These are phyloP conservation scores for Tricholoma matsutake DNA, from an alignment of 768 basidiomycete genomes.

Conservation along the genomic window DNA sequence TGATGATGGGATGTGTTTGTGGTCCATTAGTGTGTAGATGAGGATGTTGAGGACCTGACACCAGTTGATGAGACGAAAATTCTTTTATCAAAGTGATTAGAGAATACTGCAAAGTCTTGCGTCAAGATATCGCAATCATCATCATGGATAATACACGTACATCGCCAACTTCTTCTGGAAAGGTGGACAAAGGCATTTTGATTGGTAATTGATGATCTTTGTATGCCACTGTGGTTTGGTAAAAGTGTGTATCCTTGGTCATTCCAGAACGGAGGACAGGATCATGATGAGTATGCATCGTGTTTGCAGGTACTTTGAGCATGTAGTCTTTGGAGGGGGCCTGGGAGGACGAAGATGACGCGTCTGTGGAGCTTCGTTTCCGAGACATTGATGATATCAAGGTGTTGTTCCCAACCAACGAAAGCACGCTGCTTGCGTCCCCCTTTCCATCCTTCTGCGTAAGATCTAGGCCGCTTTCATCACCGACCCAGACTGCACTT, in stretches of 20 bases:
- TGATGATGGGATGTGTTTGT: slow-evolving; percentile 89
- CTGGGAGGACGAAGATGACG: slow-evolving; percentile 70
- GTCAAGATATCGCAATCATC: not conserved
- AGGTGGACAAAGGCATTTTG: slow-evolving; percentile 84
- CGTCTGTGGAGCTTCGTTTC: slow-evolving; percentile 66
- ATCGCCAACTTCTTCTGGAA: slow-evolving; percentile 95
- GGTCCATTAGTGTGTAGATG: slow-evolving; percentile 92
- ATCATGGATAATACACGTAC: slow-evolving; percentile 41
- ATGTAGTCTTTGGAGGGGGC: slow-evolving; percentile 40
- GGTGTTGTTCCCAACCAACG: slow-evolving; percentile 38
- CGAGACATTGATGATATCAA: slow-evolving; percentile 40
- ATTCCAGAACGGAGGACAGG: slow-evolving; percentile 44
- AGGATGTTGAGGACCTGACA: slow-evolving; percentile 79
- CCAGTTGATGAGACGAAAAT: slow-evolving; percentile 57
- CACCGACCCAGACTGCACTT: slow-evolving; percentile 82
- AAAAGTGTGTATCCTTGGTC: slow-evolving; percentile 92
- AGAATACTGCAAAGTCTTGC: slow-evolving; percentile 63
- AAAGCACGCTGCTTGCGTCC: slow-evolving; percentile 41
- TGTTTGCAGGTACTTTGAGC: slow-evolving; percentile 29
- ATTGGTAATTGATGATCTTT: slow-evolving; percentile 84
- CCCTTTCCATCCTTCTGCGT: slow-evolving; percentile 40
- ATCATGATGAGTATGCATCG: slow-evolving; percentile 44
- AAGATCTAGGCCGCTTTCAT: slow-evolving; percentile 59
- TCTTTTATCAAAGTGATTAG: slow-evolving; percentile 86
- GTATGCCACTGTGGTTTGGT: slow-evolving; percentile 81